Evolutionary conservation across 2,329 filamentous ascomycete species (phyloP).

Genomic region (Claviceps africana): DNA sequence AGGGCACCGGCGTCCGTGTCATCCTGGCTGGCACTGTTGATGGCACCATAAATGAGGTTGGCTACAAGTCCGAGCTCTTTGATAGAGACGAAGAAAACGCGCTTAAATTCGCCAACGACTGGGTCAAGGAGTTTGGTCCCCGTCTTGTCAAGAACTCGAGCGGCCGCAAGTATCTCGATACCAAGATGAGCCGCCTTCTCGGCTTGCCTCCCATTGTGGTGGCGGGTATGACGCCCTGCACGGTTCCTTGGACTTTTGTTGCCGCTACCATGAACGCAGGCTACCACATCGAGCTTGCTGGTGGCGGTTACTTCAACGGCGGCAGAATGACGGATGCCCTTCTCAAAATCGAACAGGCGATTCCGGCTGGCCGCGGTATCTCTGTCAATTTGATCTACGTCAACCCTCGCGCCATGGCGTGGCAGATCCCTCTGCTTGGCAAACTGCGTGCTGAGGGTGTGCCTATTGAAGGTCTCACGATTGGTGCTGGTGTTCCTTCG

Average conservation of each 20-base stretch:
- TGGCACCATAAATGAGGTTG: conserved; percentile 77
- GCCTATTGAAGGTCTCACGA: conserved; percentile 82
- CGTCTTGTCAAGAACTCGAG: conserved; percentile 77
- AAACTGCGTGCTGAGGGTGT: conserved; percentile 72
- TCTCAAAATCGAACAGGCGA: conserved; percentile 68
- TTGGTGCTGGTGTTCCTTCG: conserved; percentile 85
- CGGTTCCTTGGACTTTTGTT: conserved; percentile 83
- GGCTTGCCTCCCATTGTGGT: conserved; percentile 81
- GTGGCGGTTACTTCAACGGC: conserved; percentile 77
- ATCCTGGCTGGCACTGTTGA: conserved; percentile 90
- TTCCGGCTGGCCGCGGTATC: conserved; percentile 76
- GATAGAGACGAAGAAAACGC: conserved; percentile 91
- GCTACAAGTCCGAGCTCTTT: conserved; percentile 96
- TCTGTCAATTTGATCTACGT: conserved; percentile 86
- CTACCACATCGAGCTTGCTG: conserved; percentile 85
- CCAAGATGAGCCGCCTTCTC: conserved; percentile 82
- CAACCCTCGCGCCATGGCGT: conserved; percentile 75
- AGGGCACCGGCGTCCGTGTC: conserved; percentile 91
- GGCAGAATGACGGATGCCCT: conserved; percentile 73
- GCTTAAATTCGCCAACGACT: conserved; percentile 88
- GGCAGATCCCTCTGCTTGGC: conserved; percentile 78
- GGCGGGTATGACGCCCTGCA: conserved; percentile 85
- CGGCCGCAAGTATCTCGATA: conserved; percentile 86
- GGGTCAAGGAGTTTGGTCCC: conserved; percentile 96
- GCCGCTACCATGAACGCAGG: conserved; percentile 86